A percentile compares a stretch with the other conserved stretches of the same genome.
phyloP scores from a whole-genome alignment of 1,284 basidiomycete genomes.

The Leucoagaricus sp. region DNA sequence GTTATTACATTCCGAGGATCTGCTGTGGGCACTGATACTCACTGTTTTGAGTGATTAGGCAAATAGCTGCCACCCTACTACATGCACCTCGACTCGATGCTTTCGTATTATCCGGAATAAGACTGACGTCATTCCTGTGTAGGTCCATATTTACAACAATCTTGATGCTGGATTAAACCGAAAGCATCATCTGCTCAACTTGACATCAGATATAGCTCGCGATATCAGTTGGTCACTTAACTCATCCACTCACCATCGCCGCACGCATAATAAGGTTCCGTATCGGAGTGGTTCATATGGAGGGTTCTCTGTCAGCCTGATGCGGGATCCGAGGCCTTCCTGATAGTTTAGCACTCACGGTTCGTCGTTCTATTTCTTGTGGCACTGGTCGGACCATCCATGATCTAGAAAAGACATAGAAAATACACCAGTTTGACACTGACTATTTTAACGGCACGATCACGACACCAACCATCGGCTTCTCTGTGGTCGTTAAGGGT shows the following conservation, averaged over 20 bases:
- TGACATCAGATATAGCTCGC: no score
- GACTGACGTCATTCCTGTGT: background rate
- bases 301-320: background rate
- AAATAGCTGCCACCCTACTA: no score
- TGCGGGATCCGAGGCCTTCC: background rate
- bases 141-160: constrained; percentile 6
- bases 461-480: no score
- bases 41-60: no score
- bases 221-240: no score
- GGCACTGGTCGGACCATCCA: background rate
- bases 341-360: background rate
- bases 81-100: background rate
- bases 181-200: background rate
- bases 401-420: background rate
- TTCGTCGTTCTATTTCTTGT: background rate
- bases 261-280: constrained; percentile 8
- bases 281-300: constrained; percentile 5
- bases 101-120: background rate
- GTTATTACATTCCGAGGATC: no score
- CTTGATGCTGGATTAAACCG: background rate
- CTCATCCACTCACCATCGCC: no score
- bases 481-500: no score
- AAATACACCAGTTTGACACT: no score
- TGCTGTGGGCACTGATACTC: no score
- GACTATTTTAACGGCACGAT: no score